These are phyloP conservation scores for Aspergillus aculeatus DNA, from an alignment of 2,329 filamentous ascomycete genomes.

Conservation along the genomic window DNA sequence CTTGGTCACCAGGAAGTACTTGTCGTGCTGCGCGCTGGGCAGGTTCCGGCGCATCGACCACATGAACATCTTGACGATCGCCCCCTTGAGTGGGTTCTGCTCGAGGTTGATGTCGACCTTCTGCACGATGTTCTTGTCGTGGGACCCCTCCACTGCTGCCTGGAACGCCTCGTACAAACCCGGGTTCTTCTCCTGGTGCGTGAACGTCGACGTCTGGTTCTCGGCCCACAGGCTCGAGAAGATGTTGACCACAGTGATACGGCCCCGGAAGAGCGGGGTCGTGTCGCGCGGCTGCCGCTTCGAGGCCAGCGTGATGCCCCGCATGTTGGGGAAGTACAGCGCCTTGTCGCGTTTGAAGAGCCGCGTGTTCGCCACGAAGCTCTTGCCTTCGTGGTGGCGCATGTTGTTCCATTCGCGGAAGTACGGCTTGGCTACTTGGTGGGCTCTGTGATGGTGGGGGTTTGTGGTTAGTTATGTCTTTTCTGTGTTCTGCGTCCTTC, in stretches of 20 bases:
- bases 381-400: constrained; percentile 79
- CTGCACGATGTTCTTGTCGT: constrained; percentile 54
- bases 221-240: constrained; percentile 86
- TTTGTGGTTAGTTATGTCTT: constrained; percentile 5
- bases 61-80: constrained; percentile 57
- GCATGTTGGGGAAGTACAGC: constrained; percentile 91
- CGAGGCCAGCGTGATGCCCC: constrained; percentile 71
- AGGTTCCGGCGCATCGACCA: constrained; percentile 50
- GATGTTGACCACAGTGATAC: constrained; percentile 73
- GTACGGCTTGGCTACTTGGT: constrained; percentile 80
- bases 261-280: constrained; percentile 70
- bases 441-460: constrained; percentile 53
- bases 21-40: constrained; percentile 52
- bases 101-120: constrained; percentile 85
- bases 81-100: constrained; percentile 67
- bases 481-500: background rate
- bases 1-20: constrained; percentile 60
- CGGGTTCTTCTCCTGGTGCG: constrained; percentile 64
- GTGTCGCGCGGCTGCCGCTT: constrained; percentile 62
- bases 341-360: constrained; percentile 79
- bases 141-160: constrained; percentile 42
- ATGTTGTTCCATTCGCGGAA: constrained; percentile 95
- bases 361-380: constrained; percentile 80
- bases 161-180: constrained; percentile 64
- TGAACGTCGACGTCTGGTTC: constrained; percentile 72